Percentiles rank a stretch among this genome's conserved stretches.
Conservation (phyloP, 2,329 filamentous ascomycete genomes). For the Talaromyces sp. region DNA sequence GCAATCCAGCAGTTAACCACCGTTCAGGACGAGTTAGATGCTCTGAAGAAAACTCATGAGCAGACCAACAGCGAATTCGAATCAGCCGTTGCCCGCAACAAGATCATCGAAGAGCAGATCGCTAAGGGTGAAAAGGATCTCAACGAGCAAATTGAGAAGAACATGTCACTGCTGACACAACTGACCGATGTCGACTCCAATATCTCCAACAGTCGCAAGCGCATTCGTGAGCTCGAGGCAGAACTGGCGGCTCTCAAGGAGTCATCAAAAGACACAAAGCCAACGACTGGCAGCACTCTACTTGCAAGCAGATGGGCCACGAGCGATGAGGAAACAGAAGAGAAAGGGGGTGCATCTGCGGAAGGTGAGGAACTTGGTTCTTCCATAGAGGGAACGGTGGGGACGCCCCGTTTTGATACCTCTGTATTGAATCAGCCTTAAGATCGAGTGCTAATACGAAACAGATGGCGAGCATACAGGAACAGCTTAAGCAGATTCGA, state of each 20-base stretch:
- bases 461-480: constrained; percentile 48
- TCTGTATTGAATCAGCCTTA: constrained; percentile 21
- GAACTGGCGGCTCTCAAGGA: constrained; percentile 37
- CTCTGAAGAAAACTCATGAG: constrained; percentile 31
- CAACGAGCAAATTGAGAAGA: constrained; percentile 41
- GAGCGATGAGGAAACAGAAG: constrained; percentile 30
- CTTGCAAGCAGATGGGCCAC: constrained; percentile 43
- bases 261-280: constrained; percentile 29
- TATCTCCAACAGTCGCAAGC: constrained; percentile 35
- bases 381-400: constrained; percentile 49
- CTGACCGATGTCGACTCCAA: constrained; percentile 38
- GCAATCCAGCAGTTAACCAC: constrained; percentile 52
- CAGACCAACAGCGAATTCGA: constrained; percentile 32
- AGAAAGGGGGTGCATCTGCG: constrained; percentile 34
- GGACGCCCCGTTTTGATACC: constrained; percentile 36
- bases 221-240: constrained; percentile 38
- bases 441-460: constrained; percentile 23
- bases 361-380: constrained; percentile 48
- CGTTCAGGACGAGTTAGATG: constrained; percentile 32
- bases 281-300: constrained; percentile 28
- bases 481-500: constrained; percentile 46
- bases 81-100: constrained; percentile 28
- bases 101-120: constrained; percentile 33
- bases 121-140: constrained; percentile 34
- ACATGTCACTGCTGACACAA: constrained; percentile 39